Evolutionary conservation across 2,329 filamentous ascomycete species (phyloP), one percentile per base, ranked within the genome.

Genomic region (Didymellaceae sp.): DNA sequence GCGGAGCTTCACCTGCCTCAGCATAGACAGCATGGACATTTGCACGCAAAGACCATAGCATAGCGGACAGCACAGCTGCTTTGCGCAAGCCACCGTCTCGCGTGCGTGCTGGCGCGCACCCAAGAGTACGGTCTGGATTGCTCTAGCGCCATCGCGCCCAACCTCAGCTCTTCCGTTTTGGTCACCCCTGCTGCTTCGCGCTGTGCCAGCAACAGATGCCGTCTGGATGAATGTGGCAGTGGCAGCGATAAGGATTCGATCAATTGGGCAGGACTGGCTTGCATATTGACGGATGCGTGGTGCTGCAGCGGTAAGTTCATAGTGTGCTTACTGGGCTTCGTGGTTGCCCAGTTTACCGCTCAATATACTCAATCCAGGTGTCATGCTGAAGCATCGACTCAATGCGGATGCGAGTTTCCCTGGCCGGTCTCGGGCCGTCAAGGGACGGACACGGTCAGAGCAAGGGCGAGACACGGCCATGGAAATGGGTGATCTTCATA

Each of bases 21-120:
- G n/a, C n/a, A n/a, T n/a, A n/a, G n/a, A n/a, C n/a, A n/a, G n/a
- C n/a, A n/a, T n/a, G n/a, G n/a, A n/a, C n/a, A n/a, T 28, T 28
- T 28, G 10, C 26, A 28, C 26, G 26, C 26, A 28, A 28, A 28
- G 26, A 28, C 26, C 26, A 28, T 28, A 24, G 24, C 16, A 9
- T 1, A 6, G 7, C n/a, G 26, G 6, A n/a, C 37, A 25, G 26
- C 45, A 17, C 45, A 24, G 26, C 37, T 7, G 21, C 20, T 28
- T n/a, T 30, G 26, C 48, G 48, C 48, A 43, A 52, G 48, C 48
- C 48, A 52, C 38, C 6, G 24, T 18, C 48, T 52, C 48, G 42
- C 35, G 35, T 52, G 24, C 20, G 34, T 13, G 26, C n/a, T 39
- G 24, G 24, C 30, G n/a, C 8, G 38, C 24, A 34, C 41, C 35